These are phyloP conservation scores for Pleurotus salmoneostramineus DNA, from an alignment of 768 basidiomycete species.

Conservation along the genomic window DNA sequence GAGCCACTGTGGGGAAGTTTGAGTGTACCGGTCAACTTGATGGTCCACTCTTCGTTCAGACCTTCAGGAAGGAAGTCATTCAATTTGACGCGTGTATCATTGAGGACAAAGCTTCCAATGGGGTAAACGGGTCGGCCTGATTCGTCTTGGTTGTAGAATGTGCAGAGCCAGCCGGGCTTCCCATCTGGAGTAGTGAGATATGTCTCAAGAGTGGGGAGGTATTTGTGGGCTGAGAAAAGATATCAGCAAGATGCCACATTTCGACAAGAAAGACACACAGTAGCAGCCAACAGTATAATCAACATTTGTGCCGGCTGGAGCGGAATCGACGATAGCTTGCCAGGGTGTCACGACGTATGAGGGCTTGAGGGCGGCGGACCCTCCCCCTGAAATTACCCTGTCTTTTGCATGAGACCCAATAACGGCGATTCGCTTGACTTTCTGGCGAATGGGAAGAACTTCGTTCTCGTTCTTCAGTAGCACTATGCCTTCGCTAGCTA, in stretches of 20 bases:
- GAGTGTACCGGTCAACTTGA: slow-evolving; percentile 57
- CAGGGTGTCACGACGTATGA: slow-evolving; percentile 64
- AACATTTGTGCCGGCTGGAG: slow-evolving; percentile 46
- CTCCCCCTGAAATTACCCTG: slow-evolving; percentile 69
- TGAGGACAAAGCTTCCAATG: slow-evolving; percentile 9
- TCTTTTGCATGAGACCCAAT: slow-evolving; percentile 70
- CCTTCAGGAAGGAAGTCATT: slow-evolving; percentile 63
- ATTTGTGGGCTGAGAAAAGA: slow-evolving; percentile 53
- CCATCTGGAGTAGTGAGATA: slow-evolving; percentile 48
- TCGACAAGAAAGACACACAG: too few species aligned
- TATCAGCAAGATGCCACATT: too few species aligned
- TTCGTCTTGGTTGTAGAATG: slow-evolving; percentile 56
- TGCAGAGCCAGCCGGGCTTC: slow-evolving; percentile 57
- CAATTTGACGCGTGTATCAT: slow-evolving; percentile 61
- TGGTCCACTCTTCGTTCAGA: slow-evolving; percentile 56
- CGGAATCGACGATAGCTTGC: slow-evolving; percentile 50
- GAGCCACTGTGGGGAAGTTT: slow-evolving; percentile 41
- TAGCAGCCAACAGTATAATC: slow-evolving; percentile 63
- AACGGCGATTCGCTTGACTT: slow-evolving; percentile 49
- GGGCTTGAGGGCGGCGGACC: slow-evolving; percentile 70
- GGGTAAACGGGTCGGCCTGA: slow-evolving; percentile 36
- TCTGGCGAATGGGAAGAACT: slow-evolving; percentile 49
- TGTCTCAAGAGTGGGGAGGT: slow-evolving; percentile 65
- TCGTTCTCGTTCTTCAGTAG: slow-evolving; percentile 57
- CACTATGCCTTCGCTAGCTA: slow-evolving; percentile 63